These are phyloP conservation scores for Dothistroma septosporum DNA, from an alignment of 2,329 filamentous ascomycete species.

Conservation along the genomic window DNA sequence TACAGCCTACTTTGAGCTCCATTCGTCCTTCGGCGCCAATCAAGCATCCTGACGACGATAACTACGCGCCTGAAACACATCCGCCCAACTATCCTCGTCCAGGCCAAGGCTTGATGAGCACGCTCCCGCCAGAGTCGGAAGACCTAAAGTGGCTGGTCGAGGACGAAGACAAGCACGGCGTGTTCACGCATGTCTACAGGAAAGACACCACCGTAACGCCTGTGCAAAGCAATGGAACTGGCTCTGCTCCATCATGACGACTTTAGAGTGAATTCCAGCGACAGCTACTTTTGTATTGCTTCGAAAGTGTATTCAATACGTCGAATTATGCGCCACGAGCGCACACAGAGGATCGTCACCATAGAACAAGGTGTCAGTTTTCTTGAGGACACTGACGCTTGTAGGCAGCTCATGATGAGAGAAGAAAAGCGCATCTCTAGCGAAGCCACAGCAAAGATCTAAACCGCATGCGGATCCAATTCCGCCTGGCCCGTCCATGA, in stretches of 20 bases:
- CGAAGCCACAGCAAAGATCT: background rate
- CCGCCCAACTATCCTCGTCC: slow-evolving; percentile 59
- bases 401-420: background rate
- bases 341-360: background rate
- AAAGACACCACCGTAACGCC: background rate
- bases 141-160: slow-evolving; percentile 62
- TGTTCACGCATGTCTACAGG: slow-evolving; percentile 51
- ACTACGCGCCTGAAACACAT: slow-evolving; percentile 50
- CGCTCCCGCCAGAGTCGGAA: slow-evolving; percentile 53
- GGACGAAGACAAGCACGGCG: slow-evolving; percentile 49
- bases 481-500: background rate
- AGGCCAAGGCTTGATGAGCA: slow-evolving; percentile 55
- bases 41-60: slow-evolving; percentile 44
- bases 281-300: background rate
- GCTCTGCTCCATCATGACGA: background rate
- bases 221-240: background rate
- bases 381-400: background rate
- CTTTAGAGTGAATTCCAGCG: background rate
- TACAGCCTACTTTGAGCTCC: background rate
- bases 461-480: background rate
- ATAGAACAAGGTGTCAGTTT: background rate
- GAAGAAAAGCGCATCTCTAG: background rate
- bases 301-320: background rate
- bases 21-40: background rate
- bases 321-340: background rate